phyloP scores from a whole-genome alignment of 2,329 filamentous ascomycete genomes.

The Penicillium sp. region DNA sequence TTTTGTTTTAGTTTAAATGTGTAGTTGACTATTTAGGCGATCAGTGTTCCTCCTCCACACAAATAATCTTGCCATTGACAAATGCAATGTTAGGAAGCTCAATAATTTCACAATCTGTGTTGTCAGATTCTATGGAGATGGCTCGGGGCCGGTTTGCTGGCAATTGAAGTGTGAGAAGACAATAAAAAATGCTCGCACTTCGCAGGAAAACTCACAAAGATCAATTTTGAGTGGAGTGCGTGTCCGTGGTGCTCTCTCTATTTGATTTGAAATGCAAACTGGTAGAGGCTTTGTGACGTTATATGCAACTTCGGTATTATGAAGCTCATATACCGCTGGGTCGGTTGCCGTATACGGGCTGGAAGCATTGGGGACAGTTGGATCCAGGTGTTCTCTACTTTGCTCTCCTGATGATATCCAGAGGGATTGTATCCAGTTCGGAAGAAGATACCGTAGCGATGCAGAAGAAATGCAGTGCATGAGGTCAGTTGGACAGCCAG shows the following conservation, averaged over 20 bases:
- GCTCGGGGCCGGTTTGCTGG: not conserved
- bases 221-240: not conserved
- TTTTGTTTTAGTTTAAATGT: not conserved
- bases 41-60: not conserved
- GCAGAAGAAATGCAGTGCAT: not conserved
- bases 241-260: not conserved
- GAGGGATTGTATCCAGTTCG: not conserved
- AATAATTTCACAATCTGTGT: not conserved
- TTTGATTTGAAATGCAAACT: not conserved
- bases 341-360: not conserved
- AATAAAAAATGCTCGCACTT: not conserved
- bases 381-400: not conserved
- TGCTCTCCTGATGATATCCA: not conserved
- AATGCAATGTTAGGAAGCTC: not conserved
- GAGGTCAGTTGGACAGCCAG: not conserved
- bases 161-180: not conserved
- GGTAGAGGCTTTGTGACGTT: not conserved
- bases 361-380: not conserved
- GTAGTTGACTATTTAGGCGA: not conserved
- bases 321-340: not conserved
- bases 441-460: constrained; percentile 1
- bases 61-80: not conserved
- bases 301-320: not conserved
- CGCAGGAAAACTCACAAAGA: not conserved
- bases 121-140: not conserved